Evolutionary conservation across 1,284 basidiomycete genomes (phyloP).

Genomic region (Boletus smithii): DNA sequence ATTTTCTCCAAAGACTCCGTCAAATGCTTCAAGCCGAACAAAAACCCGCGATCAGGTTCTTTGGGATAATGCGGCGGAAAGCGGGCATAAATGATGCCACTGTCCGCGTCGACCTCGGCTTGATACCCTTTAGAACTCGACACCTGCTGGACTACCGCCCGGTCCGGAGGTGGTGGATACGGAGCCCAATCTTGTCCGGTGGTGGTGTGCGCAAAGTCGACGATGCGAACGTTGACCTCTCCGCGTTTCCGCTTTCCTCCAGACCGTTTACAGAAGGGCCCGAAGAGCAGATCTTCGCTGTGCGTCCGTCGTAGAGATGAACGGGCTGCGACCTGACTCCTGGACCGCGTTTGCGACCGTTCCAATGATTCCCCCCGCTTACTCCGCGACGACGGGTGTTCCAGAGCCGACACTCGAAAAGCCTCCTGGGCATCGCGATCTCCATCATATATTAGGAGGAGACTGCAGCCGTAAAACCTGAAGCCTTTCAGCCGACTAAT

Average conservation of each 20-base stretch:
- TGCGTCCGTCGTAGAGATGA: constrained; percentile 64
- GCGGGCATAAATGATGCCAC: constrained; percentile 76
- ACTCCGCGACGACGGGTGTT: constrained; percentile 66
- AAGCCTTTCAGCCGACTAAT: constrained; percentile 86
- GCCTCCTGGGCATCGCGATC: constrained; percentile 82
- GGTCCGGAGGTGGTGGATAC: constrained; percentile 45
- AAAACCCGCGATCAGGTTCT: constrained; percentile 90
- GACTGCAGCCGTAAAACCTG: constrained; percentile 96
- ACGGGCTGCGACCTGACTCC: constrained; percentile 37
- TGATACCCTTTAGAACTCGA: constrained; percentile 75
- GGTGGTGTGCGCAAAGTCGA: constrained; percentile 98
- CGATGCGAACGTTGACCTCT: constrained; percentile 92
- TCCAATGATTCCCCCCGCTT: constrained; percentile 78
- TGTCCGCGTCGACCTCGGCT: constrained; percentile 73
- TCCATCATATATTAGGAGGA: constrained; percentile 97
- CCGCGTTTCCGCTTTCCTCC: constrained; percentile 71
- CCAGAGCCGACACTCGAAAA: constrained; percentile 58
- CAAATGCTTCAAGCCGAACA: constrained; percentile 87
- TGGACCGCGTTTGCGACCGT: constrained; percentile 41
- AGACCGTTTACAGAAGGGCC: constrained; percentile 59
- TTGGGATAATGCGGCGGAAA: constrained; percentile 91
- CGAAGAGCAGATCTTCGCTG: constrained; percentile 70
- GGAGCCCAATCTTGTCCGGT: constrained; percentile 90
- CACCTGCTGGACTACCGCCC: constrained; percentile 41
- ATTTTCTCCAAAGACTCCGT: constrained; percentile 72